Conservation (phyloP, 2,329 filamentous ascomycete species). For the Graphium sp. region DNA sequence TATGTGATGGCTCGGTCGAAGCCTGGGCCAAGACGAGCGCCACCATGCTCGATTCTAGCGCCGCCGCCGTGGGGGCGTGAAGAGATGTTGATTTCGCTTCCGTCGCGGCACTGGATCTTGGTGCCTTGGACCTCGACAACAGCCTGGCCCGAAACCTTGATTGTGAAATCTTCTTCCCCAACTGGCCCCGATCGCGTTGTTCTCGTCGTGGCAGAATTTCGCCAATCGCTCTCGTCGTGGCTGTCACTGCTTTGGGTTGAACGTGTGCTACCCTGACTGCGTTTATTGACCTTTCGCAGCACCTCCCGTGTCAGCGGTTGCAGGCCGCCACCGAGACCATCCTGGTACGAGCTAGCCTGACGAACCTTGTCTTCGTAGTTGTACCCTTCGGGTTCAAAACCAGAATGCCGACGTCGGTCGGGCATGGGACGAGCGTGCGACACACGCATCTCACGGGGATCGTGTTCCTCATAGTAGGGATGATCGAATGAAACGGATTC, state of each 20-base stretch:
- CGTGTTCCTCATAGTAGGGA: too few species aligned
- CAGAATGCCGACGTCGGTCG: constrained; percentile 2
- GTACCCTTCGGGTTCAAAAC: constrained; percentile 2
- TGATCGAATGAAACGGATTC: too few species aligned
- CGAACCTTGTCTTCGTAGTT: constrained; percentile 9
- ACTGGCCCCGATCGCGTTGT: constrained; percentile 36
- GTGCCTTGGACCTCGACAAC: constrained; percentile 37
- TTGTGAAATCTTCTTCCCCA: constrained; percentile 40
- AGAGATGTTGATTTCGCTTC: constrained; percentile 41
- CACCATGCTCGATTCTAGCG: too few species aligned
- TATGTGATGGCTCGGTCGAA: constrained; percentile 31
- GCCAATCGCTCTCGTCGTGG: constrained; percentile 46
- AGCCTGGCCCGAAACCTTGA: constrained; percentile 39
- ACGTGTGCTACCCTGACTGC: constrained; percentile 30
- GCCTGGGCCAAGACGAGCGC: constrained; percentile 22
- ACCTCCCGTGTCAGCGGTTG: constrained; percentile 37
- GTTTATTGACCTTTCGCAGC: constrained; percentile 30
- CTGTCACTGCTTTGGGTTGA: constrained; percentile 42
- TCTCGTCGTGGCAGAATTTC: constrained; percentile 42
- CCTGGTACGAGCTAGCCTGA: constrained; percentile 32
- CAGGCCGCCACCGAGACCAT: constrained; percentile 27
- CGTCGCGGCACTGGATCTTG: constrained; percentile 40
- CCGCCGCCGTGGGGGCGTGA: too few species aligned
- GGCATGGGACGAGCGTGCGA: too few species aligned
- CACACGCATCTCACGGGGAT: too few species aligned